phyloP scores from a whole-genome alignment of 306 rosid species.

The Clitoria ternatea region DNA sequence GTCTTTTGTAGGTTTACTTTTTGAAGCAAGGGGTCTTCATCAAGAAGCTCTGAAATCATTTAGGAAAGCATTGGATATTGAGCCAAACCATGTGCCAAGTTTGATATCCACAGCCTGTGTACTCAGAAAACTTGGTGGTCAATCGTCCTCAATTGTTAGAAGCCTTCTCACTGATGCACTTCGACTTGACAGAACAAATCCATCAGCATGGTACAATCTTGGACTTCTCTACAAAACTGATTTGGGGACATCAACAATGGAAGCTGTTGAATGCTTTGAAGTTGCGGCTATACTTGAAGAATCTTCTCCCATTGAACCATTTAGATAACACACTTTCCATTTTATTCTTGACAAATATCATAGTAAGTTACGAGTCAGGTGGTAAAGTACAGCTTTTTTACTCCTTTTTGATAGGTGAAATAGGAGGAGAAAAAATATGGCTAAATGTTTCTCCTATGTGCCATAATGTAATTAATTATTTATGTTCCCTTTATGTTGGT shows the following conservation, averaged over 20 bases:
- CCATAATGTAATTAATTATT: background rate
- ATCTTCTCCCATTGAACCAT: constrained; percentile 75
- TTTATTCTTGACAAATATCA: background rate
- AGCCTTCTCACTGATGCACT: constrained; percentile 84
- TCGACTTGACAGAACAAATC: constrained; percentile 64
- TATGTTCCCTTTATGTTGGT: background rate
- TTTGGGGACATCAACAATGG: constrained; percentile 41
- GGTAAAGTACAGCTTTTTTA: constrained; percentile 15
- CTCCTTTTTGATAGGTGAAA: background rate
- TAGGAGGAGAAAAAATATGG: background rate
- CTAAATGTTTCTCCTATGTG: background rate
- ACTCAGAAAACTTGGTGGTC: constrained; percentile 64
- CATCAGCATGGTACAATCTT: constrained; percentile 89
- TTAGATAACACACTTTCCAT: constrained; percentile 37
- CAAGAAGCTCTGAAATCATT: constrained; percentile 72
- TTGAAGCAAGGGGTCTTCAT: constrained; percentile 66
- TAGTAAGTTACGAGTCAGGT: background rate
- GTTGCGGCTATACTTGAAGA: constrained; percentile 79
- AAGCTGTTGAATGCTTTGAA: constrained; percentile 80
- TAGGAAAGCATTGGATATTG: constrained; percentile 68
- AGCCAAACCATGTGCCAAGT: constrained; percentile 71
- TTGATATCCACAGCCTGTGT: constrained; percentile 76
- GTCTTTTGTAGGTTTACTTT: constrained; percentile 54
- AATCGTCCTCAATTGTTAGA: constrained; percentile 61
- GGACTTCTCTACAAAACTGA: constrained; percentile 76